Conservation (phyloP, 23 red algal genomes). For the Gracilaria gracilis region DNA sequence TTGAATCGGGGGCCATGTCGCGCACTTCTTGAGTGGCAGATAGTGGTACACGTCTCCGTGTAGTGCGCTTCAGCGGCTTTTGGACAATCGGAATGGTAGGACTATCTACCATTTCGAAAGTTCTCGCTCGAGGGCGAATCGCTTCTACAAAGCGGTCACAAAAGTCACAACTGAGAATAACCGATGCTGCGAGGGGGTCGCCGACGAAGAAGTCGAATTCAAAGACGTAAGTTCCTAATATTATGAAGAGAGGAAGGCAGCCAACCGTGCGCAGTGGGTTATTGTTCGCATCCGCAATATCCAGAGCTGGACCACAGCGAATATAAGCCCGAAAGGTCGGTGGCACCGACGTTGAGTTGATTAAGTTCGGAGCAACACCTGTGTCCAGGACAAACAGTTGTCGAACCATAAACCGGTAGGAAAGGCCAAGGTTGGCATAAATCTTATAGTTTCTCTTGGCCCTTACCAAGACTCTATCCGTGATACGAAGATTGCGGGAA, state of each 20-base stretch:
- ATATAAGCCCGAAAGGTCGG: neutral
- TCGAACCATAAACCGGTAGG: too few species aligned
- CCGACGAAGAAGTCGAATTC: too few species aligned
- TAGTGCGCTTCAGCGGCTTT: neutral
- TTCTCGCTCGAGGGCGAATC: neutral
- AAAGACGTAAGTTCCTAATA: too few species aligned
- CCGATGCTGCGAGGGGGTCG: too few species aligned
- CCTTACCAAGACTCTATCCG: conserved; percentile 18
- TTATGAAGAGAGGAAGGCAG: too few species aligned
- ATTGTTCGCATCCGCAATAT: too few species aligned
- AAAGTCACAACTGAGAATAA: conserved; percentile 3
- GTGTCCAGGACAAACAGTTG: too few species aligned
- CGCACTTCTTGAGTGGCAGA: neutral
- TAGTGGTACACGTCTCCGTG: neutral
- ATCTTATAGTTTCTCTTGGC: conserved; percentile 33
- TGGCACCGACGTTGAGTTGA: neutral
- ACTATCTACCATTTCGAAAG: neutral
- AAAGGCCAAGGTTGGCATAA: too few species aligned
- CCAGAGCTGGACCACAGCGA: neutral
- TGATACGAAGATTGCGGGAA: neutral
- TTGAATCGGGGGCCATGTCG: neutral
- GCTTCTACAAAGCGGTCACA: conserved; percentile 11
- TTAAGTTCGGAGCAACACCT: neutral
- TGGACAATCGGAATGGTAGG: neutral
- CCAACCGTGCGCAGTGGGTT: too few species aligned